Evolutionary conservation across 768 basidiomycete species (phyloP).

Genomic region (Auriscalpium microsporum): DNA sequence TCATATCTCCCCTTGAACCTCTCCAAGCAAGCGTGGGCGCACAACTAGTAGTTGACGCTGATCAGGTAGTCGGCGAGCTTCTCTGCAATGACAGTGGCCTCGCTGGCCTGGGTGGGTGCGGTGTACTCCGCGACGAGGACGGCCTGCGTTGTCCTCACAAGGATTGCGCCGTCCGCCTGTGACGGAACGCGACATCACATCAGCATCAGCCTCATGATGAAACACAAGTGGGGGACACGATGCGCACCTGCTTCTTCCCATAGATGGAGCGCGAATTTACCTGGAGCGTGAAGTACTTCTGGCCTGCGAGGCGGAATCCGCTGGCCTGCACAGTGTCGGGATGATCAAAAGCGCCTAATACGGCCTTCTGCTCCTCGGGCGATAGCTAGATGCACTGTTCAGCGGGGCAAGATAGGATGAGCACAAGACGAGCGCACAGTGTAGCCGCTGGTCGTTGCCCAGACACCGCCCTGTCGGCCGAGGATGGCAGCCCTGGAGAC

Average conservation of each 20-base stretch:
- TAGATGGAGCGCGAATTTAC: conserved; percentile 49
- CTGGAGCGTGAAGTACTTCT: conserved; percentile 68
- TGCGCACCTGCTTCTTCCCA: conserved; percentile 68
- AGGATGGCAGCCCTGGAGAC: conserved; percentile 72
- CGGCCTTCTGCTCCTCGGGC: conserved; percentile 51
- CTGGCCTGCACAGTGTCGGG: conserved; percentile 33
- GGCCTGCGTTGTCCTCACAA: conserved; percentile 82
- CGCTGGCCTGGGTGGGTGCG: conserved; percentile 54
- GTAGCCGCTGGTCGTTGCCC: conserved; percentile 60
- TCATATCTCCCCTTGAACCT: too few species aligned
- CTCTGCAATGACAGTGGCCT: conserved; percentile 60
- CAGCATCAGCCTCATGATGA: background rate
- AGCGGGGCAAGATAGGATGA: background rate
- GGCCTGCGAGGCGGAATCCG: conserved; percentile 56
- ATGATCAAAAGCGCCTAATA: conserved; percentile 41
- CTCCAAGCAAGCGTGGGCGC: too few species aligned
- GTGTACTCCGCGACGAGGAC: conserved; percentile 72
- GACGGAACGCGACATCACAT: background rate
- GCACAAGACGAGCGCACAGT: conserved; percentile 32
- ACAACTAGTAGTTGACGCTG: conserved; percentile 39
- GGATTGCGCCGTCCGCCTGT: conserved; percentile 62
- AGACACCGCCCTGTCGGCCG: conserved; percentile 66
- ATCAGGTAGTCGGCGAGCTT: conserved; percentile 74
- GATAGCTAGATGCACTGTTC: conserved; percentile 39
- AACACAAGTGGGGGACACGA: background rate